These are phyloP conservation scores for Aaosphaeria pasadenensis DNA, from an alignment of 2,329 filamentous ascomycete species.

Conservation along the genomic window DNA sequence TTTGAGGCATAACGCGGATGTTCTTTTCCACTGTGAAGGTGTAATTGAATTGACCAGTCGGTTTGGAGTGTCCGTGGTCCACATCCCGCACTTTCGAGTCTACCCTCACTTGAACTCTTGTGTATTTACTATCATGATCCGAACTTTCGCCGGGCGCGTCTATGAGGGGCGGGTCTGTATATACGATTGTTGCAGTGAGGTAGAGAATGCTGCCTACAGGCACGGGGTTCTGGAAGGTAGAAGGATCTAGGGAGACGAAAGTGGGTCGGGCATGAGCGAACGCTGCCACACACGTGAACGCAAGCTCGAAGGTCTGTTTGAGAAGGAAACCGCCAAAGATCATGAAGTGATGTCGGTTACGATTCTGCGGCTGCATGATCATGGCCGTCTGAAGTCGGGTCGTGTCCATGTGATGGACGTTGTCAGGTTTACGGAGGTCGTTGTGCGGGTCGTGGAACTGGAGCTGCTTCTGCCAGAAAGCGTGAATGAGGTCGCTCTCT, in stretches of 20 bases:
- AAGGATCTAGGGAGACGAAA: conserved; percentile 70
- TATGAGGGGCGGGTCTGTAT: conserved; percentile 62
- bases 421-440: conserved; percentile 52
- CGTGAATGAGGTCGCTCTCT: conserved; percentile 69
- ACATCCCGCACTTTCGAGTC: conserved; percentile 71
- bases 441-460: conserved; percentile 58
- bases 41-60: conserved; percentile 74
- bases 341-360: conserved; percentile 72
- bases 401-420: conserved; percentile 61
- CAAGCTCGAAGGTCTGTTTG: conserved; percentile 72
- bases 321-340: conserved; percentile 75
- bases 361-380: conserved; percentile 74
- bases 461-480: conserved; percentile 68
- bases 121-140: conserved; percentile 44
- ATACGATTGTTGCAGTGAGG: conserved; percentile 68
- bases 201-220: conserved; percentile 74
- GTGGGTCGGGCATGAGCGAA: conserved; percentile 68
- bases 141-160: conserved; percentile 33
- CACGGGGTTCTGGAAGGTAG: conserved; percentile 71
- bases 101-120: conserved; percentile 67
- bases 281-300: conserved; percentile 70
- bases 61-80: conserved; percentile 64
- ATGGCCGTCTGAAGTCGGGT: conserved; percentile 63
- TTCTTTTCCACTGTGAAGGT: conserved; percentile 66
- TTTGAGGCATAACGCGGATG: conserved; percentile 63